Evolutionary conservation across 2,329 filamentous ascomycete genomes (phyloP), one percentile per base, ranked within the genome.

Genomic region (Dothideomycetes sp.): DNA sequence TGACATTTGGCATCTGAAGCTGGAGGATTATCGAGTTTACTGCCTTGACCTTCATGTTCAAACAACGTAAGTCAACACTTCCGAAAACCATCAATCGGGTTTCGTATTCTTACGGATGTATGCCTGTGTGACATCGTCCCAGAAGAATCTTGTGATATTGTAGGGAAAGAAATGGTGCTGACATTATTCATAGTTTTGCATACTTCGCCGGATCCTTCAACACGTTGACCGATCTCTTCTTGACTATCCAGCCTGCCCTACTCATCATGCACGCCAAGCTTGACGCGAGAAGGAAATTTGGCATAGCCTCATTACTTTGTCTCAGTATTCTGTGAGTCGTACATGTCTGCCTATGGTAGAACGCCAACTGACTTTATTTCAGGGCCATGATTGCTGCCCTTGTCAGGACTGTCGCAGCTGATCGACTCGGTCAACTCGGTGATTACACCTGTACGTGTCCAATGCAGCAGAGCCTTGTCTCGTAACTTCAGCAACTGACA

Each of bases 361-460:
- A n/a, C 4, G 17, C 10, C 18, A n/a, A 30, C 15, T 36, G 16
- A 33, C 41, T 45, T 7, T 41, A 41, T 25, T 13, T 25, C 29
- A 49, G 50, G 7, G 55, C 55, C 12, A 54, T 56, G 51, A 45
- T 52, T 18, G 51, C 54, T 7, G 51, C 53, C 19, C 51, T 55
- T 23, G 51, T 55, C 20, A 55, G 55, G 43, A 58, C 55, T 2
- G 51, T 53, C 36, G 53, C 56, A 41, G 49, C 54, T 16, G 49
- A 46, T 32, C 42, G 41, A 13, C 45, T 58, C 10, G 49, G 44
- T 35, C 22, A 49, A 31, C 23, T 53, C n/a, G 38, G 50, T 4
- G 55, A 58, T 34, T 57, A 53, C 33, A 55, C 54, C 7, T 54
- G 33, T 45, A 39, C 23, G 44, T 29, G 13, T 9, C 12, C 10